Evolutionary conservation across 148 eudicot genomes (phyloP).

Genomic region (Polygonum aviculare): DNA sequence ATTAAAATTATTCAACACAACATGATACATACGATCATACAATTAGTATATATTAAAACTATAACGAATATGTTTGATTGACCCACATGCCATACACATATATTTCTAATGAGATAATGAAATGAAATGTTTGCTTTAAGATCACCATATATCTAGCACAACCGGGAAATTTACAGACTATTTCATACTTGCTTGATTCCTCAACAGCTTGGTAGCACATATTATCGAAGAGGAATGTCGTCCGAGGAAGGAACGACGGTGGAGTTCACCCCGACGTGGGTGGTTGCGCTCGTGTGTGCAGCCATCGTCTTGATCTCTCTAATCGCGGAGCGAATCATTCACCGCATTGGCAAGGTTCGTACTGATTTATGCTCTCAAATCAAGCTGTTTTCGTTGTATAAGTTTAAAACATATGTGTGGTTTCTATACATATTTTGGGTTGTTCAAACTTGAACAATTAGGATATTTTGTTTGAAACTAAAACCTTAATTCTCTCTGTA

Average conservation of each 20-base stretch:
- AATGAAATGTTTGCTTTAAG: neutral
- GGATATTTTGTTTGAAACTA: too few species aligned
- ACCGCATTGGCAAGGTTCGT: conserved; percentile 52
- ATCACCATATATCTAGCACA: neutral
- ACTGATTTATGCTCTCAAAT: too few species aligned
- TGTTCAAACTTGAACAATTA: neutral
- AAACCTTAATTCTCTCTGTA: neutral
- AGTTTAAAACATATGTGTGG: too few species aligned
- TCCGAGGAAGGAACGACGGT: conserved; percentile 35
- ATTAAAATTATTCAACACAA: neutral
- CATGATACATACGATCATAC: neutral
- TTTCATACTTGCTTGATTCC: neutral
- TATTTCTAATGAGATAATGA: neutral
- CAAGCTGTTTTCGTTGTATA: neutral
- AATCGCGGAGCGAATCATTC: conserved; percentile 60
- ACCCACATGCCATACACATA: neutral
- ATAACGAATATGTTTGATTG: neutral
- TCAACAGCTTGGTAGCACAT: neutral
- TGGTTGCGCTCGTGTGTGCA: conserved; percentile 77
- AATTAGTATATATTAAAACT: neutral
- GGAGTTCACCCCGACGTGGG: conserved; percentile 93
- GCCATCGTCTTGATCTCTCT: conserved; percentile 79
- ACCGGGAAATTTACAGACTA: neutral
- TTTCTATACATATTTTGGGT: neutral
- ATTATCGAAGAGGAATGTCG: neutral